Base-by-base conservation (phyloP, 306 rosid species). In the Cucurbita argyrosperma region DNA sequence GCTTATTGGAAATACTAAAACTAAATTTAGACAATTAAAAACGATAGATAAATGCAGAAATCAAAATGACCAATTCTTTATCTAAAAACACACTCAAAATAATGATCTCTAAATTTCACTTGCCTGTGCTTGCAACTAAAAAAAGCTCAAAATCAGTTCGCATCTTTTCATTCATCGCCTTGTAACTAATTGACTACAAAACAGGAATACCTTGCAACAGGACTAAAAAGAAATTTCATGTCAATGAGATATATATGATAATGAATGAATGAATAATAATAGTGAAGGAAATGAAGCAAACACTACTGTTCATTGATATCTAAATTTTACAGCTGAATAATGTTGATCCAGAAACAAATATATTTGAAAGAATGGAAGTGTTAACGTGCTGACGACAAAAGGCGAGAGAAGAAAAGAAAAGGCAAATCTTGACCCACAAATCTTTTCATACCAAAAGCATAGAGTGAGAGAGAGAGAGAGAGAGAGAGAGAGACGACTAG, bases 261-360 rank as follows among this genome's bases (percentile, higher is more conserved):
- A 12, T 68, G 23, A 30, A 47, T 21, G 52, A 64, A 46, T 5
- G 30, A 46, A 8, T 40, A 40, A 62, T 62, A 63, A 4, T 56
- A 9, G 4, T 7, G 4, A 38, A 70, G 46, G 10, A 30, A 50
- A 26, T 70, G 59, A 50, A 50, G 59, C 74, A 70, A 70, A 70
- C 50, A 70, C 74, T 70, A 70, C 57, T 49, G 59, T 50, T 70
- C 74, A 70, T 70, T 70, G 14, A 70, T 70, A 26, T 50, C 74
- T 70, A 70, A 70, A 50, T 70, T 70, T 70, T 70, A 70, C 74
- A 70, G 46, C 58, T 70, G 74, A 70, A 70, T 70, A 53, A 14
- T 62, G 68, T 62, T 70, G 55, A 69, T 69, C 74, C 74, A 69
- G 59, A 69, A 70, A 70, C 74, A 70, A 70, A 70, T 70, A 70